phyloP scores from a whole-genome alignment of 805 yeast species.

The Metschnikowia cerradonensis region DNA sequence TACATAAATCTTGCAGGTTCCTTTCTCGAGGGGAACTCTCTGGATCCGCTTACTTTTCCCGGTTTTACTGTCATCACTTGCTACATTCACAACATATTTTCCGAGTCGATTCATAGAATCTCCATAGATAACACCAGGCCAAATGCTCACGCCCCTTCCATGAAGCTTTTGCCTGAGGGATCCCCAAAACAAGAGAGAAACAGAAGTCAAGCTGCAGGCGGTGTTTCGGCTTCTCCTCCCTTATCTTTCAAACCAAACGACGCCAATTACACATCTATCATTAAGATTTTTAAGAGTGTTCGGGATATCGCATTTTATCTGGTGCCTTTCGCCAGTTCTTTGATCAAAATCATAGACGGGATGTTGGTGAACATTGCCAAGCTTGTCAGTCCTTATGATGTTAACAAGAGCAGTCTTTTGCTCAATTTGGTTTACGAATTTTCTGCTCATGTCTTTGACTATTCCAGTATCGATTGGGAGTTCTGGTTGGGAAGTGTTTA shows the following conservation, averaged over 20 bases:
- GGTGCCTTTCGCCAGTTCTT: slow-evolving; percentile 16
- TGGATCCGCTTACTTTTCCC: slow-evolving; percentile 21
- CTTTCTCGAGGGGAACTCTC: slow-evolving; percentile 3
- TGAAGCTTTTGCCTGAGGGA: neutral
- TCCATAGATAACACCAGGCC: slow-evolving; percentile 5
- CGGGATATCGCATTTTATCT: slow-evolving; percentile 31
- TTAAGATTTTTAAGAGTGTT: slow-evolving; percentile 36
- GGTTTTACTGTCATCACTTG: slow-evolving; percentile 44
- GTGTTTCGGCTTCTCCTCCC: slow-evolving; percentile 4
- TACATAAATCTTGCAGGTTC: slow-evolving; percentile 35
- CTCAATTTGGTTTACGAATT: slow-evolving; percentile 40
- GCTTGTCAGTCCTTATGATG: slow-evolving; percentile 34
- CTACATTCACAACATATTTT: slow-evolving; percentile 44
- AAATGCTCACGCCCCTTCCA: slow-evolving; percentile 2
- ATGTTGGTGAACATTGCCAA: slow-evolving; percentile 34
- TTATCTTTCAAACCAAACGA: slow-evolving; percentile 26
- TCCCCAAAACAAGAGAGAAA: neutral
- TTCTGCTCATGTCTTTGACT: slow-evolving; percentile 28
- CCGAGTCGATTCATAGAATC: slow-evolving; percentile 24
- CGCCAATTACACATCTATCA: slow-evolving; percentile 35
- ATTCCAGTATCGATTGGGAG: slow-evolving; percentile 55
- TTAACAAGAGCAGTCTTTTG: slow-evolving; percentile 35
- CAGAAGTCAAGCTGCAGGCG: slow-evolving; percentile 3
- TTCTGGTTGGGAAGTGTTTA: slow-evolving; percentile 67
- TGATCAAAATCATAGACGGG: slow-evolving; percentile 28